Base-by-base conservation (phyloP, 148 eudicot genomes). In the Rhododendron molle region DNA sequence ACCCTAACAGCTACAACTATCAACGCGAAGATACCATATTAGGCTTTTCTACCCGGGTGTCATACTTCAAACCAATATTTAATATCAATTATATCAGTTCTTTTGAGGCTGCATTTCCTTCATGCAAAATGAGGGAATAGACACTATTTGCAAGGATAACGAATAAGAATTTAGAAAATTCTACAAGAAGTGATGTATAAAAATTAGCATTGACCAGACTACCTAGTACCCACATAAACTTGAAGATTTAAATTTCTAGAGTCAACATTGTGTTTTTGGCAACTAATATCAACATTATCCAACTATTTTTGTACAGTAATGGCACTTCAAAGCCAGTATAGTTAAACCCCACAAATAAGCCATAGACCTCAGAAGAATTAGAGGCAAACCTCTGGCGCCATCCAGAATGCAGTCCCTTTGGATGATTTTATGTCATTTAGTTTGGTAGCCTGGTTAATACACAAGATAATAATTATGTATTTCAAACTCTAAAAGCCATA, bases 401-500 rank as follows among this genome's bases (percentile, higher is more conserved):
- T 96, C 98, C 98, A 96, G 82, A 90, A 93, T n/a, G 92, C 88
- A 82, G 98, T 93, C 81, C 98, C 98, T 90, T 93, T 94, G 94
- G 93, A 93, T 85, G 98, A 96, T 85, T 91, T 94, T 78, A 94
- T 88, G 85, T 94, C 98, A 88, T 96, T 96, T 81, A 96, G 65
- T 83, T 88, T 89, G 34, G 94, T 87, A 69, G 93, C 94, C 95
- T 93, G 91, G 43, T 82, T 85, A 78, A 76, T 84, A 73, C 83
- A 78, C 7, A 73, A 49, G 26, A 83, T 14, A 38, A 65, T 1
- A 49, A 49, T 30, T 58, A 34, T n/a, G 18, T 34, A 30, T 30
- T 67, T 82, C 85, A 74, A 49, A 26, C 74, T 52, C 36, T 28
- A 40, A 83, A 80, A 54, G 74, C 46, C 44, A 54, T 36, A 81